Evolutionary conservation across 140 eudicot species (phyloP).

Genomic region (Flaveria floridana): DNA sequence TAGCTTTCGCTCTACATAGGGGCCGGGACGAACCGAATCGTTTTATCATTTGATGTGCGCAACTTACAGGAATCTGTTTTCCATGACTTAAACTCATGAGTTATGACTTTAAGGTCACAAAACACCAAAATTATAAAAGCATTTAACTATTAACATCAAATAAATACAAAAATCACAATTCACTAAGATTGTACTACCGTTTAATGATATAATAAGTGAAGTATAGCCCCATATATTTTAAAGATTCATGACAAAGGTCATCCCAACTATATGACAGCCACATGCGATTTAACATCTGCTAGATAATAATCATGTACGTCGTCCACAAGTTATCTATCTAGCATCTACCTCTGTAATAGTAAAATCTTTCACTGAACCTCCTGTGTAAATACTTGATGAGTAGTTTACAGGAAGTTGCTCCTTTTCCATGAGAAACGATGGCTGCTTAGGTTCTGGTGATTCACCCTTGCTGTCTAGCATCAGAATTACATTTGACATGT

Average conservation of each 20-base stretch:
- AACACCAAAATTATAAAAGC: no score
- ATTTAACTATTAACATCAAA: no score
- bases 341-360: conserved; percentile 28
- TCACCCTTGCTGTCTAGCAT: conserved; percentile 36
- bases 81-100: no score
- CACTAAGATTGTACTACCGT: no score
- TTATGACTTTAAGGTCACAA: no score
- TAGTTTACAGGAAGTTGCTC: conserved; percentile 13
- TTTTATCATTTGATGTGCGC: no score
- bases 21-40: no score
- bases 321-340: conserved; percentile 15
- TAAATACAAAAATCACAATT: no score
- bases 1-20: no score
- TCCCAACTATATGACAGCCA: not conserved
- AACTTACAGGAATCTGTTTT: no score
- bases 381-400: conserved; percentile 27
- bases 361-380: conserved; percentile 25
- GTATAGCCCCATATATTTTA: not conserved
- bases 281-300: not conserved
- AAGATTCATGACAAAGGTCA: not conserved
- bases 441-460: conserved; percentile 42
- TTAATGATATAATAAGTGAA: no score
- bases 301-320: not conserved
- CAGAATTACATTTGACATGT: conserved; percentile 44
- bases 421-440: conserved; percentile 39